phyloP scores from a whole-genome alignment of 768 basidiomycete species.

The Pleurotus pulmonarius region DNA sequence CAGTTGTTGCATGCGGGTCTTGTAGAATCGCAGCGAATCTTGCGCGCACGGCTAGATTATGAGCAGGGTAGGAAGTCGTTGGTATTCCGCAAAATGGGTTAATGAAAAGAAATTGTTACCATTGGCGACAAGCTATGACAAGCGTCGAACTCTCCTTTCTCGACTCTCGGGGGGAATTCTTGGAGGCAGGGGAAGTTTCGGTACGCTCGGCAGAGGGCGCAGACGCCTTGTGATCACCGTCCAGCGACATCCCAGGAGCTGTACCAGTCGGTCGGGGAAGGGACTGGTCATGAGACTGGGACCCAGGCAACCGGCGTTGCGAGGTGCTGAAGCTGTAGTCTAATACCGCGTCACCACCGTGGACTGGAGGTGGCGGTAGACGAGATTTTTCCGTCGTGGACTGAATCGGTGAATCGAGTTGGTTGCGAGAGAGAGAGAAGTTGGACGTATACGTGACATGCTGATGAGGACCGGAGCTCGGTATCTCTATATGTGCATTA shows the following conservation, averaged over 20 bases:
- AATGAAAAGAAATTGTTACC: constrained; percentile 48
- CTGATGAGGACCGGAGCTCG: constrained; percentile 32
- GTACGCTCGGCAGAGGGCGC: constrained; percentile 28
- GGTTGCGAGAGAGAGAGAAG: constrained; percentile 42
- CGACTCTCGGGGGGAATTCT: constrained; percentile 30
- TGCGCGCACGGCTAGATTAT: constrained; percentile 66
- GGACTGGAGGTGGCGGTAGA: constrained; percentile 30
- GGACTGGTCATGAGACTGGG: constrained; percentile 41
- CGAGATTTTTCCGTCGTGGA: constrained; percentile 34
- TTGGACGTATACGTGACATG: constrained; percentile 39
- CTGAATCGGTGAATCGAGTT: constrained; percentile 41
- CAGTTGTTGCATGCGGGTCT: constrained; percentile 82
- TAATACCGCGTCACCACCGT: constrained; percentile 26
- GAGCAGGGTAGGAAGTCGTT: constrained; percentile 28
- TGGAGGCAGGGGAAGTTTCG: constrained; percentile 27
- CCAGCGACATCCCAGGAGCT: constrained; percentile 25
- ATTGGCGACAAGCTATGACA: constrained; percentile 84
- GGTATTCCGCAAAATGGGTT: constrained; percentile 36
- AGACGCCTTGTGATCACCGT: constrained; percentile 24
- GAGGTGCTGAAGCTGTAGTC: constrained; percentile 37
- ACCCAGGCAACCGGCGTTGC: constrained; percentile 42
- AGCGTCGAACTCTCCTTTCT: constrained; percentile 61
- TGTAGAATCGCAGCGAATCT: constrained; percentile 84
- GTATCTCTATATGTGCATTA: constrained; percentile 40
- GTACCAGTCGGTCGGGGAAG: constrained; percentile 32